Percentiles rank a stretch among this genome's conserved stretches.
These are phyloP conservation scores for Penicillium corylophilum DNA, from an alignment of 2,329 filamentous ascomycete genomes.

Conservation along the genomic window DNA sequence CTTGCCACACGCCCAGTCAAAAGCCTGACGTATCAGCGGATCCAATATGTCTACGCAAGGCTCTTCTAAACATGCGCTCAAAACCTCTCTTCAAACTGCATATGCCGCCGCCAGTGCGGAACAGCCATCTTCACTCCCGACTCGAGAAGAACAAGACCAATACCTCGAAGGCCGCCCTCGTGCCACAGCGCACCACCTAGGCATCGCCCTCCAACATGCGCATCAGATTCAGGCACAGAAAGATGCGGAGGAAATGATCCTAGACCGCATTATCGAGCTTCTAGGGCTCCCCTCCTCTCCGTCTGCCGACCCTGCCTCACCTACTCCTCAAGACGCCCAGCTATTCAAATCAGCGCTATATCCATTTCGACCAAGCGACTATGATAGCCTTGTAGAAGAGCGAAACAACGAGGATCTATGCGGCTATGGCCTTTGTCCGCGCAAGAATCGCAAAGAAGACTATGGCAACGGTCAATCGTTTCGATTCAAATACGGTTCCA, in stretches of 20 bases:
- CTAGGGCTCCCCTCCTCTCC: conserved; percentile 60
- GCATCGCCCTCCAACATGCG: conserved; percentile 79
- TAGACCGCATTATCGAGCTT: conserved; percentile 69
- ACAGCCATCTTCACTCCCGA: conserved; percentile 32
- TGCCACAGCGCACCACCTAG: conserved; percentile 49
- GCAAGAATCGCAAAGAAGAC: conserved; percentile 58
- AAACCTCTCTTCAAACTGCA: conserved; percentile 52
- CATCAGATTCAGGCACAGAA: conserved; percentile 79
- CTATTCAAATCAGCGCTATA: conserved; percentile 66
- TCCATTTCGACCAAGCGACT: conserved; percentile 82
- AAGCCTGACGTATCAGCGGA: neutral
- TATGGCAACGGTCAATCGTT: conserved; percentile 58
- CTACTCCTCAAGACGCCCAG: conserved; percentile 59
- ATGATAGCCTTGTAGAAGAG: conserved; percentile 84
- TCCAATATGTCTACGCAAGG: conserved; percentile 21
- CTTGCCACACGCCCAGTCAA: neutral
- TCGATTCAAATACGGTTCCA: conserved; percentile 62
- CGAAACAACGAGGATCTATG: conserved; percentile 80
- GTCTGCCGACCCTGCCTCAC: conserved; percentile 51
- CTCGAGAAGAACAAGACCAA: conserved; percentile 30
- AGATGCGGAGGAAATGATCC: conserved; percentile 70
- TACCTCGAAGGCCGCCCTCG: conserved; percentile 35
- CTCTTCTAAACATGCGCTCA: conserved; percentile 59
- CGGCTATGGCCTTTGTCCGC: conserved; percentile 77
- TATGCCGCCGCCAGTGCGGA: conserved; percentile 46